These are phyloP conservation scores for Aethionema arabicum DNA, from an alignment of 345 rosid species.

Conservation along the genomic window DNA sequence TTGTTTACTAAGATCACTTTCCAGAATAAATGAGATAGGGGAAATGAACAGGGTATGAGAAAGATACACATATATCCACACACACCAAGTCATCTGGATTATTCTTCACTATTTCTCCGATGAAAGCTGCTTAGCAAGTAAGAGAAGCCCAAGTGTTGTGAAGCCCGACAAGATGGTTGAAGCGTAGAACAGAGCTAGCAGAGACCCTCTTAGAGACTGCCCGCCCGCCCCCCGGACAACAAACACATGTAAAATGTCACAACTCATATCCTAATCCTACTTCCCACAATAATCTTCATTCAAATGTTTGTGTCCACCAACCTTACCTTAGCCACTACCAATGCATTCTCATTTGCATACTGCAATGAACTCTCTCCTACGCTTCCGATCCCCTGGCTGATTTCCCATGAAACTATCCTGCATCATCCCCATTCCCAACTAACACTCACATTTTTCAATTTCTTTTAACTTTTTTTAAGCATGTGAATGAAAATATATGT, in stretches of 20 bases:
- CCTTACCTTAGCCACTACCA: constrained; percentile 90
- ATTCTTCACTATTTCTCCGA: constrained; percentile 58
- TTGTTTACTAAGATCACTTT: too few species aligned
- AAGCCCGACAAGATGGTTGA: constrained; percentile 64
- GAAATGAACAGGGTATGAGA: too few species aligned
- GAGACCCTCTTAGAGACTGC: constrained; percentile 86
- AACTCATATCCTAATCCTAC: background rate
- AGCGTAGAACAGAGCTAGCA: constrained; percentile 56
- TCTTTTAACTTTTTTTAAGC: background rate
- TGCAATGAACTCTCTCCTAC: constrained; percentile 78
- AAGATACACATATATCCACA: too few species aligned
- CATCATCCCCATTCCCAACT: constrained; percentile 23
- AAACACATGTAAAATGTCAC: constrained; percentile 15
- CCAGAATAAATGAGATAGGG: too few species aligned
- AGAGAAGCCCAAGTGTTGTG: constrained; percentile 60
- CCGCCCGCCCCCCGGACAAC: too few species aligned
- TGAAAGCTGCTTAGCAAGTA: constrained; percentile 61
- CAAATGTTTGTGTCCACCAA: constrained; percentile 25
- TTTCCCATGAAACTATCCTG: constrained; percentile 83
- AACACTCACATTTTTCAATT: too few species aligned
- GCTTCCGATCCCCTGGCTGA: constrained; percentile 70
- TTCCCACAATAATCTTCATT: background rate
- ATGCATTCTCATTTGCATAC: constrained; percentile 90
- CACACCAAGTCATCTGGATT: background rate
- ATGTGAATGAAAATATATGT: constrained; percentile 3